Evolutionary conservation across 768 basidiomycete genomes (phyloP).

Genomic region (Tylopilus felleus): DNA sequence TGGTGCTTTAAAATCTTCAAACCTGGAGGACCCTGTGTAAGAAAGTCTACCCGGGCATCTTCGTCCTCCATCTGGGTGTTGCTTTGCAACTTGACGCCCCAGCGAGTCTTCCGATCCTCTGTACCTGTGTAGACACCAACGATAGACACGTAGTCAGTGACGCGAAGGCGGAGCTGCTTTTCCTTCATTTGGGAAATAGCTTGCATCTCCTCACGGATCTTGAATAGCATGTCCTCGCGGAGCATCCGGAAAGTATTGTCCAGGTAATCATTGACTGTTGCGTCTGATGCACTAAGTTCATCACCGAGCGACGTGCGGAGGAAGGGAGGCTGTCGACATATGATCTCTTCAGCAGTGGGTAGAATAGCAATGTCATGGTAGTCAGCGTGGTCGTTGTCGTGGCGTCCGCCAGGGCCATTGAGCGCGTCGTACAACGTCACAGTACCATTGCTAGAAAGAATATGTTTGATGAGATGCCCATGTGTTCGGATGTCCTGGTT

Average conservation of each 20-base stretch:
- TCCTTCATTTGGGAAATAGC: no score
- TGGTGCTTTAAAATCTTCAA: constrained; percentile 50
- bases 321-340: constrained; percentile 44
- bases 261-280: constrained; percentile 42
- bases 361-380: constrained; percentile 57
- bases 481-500: constrained; percentile 25
- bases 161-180: no score
- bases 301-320: constrained; percentile 37
- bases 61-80: no score
- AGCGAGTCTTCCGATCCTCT: no score
- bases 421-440: constrained; percentile 14
- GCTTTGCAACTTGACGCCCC: no score
- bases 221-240: constrained; percentile 60
- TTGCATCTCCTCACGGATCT: constrained; percentile 52
- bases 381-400: constrained; percentile 63
- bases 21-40: neutral
- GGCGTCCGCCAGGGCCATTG: constrained; percentile 55
- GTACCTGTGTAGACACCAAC: no score
- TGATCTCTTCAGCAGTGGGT: constrained; percentile 59
- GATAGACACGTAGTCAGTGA: no score
- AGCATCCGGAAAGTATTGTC: constrained; percentile 66
- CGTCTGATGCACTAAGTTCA: constrained; percentile 17
- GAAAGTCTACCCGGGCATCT: no score
- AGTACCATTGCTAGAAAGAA: constrained; percentile 25
- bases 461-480: constrained; percentile 41